These are phyloP conservation scores for Neolentinus lepideus DNA, from an alignment of 1,284 basidiomycete genomes.

Conservation along the genomic window DNA sequence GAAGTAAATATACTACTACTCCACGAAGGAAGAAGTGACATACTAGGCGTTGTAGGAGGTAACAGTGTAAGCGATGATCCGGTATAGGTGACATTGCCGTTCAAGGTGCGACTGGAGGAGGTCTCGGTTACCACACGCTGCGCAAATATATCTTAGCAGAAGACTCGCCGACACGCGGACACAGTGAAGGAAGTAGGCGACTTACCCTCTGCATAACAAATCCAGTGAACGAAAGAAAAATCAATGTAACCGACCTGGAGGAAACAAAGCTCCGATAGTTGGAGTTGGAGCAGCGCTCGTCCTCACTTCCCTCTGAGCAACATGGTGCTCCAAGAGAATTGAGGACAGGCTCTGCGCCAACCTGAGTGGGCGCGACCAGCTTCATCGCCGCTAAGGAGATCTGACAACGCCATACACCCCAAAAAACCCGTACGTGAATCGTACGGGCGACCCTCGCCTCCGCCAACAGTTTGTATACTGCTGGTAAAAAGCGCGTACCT, in stretches of 20 bases:
- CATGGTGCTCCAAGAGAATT: no score
- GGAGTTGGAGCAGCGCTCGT: slow-evolving; percentile 17
- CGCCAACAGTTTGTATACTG: no score
- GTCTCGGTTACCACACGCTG: slow-evolving; percentile 16
- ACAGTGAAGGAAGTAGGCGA: slow-evolving; percentile 15
- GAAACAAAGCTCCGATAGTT: slow-evolving; percentile 8
- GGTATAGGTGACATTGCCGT: slow-evolving; percentile 16
- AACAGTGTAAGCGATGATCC: slow-evolving; percentile 16
- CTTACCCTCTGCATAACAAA: slow-evolving; percentile 14
- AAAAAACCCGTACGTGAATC: no score
- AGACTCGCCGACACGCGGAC: not conserved
- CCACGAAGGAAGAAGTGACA: not conserved
- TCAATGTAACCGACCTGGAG: slow-evolving; percentile 9
- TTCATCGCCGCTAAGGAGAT: no score
- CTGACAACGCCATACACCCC: no score
- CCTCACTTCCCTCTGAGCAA: no score
- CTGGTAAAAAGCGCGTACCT: no score
- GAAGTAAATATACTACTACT: not conserved
- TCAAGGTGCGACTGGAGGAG: slow-evolving; percentile 16
- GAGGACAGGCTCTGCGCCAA: no score
- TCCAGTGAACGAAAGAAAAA: slow-evolving; percentile 3
- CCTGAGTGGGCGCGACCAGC: no score
- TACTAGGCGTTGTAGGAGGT: slow-evolving; percentile 16
- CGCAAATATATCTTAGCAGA: not conserved
- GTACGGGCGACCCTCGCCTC: no score